These are phyloP conservation scores for Albugo candida DNA, from an alignment of 352 stramenopile species.

Conservation along the genomic window DNA sequence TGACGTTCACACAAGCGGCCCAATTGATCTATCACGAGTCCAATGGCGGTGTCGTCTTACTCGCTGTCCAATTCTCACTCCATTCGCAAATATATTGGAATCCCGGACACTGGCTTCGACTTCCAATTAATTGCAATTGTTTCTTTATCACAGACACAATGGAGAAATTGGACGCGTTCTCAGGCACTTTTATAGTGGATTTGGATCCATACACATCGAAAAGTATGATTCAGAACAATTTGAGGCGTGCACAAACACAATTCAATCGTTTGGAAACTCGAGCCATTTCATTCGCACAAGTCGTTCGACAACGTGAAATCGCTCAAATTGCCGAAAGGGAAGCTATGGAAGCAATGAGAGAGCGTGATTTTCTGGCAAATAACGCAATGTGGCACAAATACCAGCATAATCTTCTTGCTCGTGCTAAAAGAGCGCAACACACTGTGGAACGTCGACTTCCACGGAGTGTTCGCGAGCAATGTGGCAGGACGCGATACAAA, in stretches of 20 bases:
- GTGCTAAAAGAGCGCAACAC: conserved; percentile 42
- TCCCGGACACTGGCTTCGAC: conserved; percentile 33
- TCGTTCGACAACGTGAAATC: no score
- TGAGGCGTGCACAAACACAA: neutral
- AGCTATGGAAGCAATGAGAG: no score
- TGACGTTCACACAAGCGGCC: conserved; percentile 56
- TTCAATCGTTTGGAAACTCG: neutral
- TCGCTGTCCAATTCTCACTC: conserved; percentile 29
- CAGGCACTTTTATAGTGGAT: neutral
- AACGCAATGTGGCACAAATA: no score
- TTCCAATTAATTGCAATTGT: conserved; percentile 29
- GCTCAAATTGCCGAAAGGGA: no score
- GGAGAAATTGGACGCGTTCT: conserved; percentile 23
- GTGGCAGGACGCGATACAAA: conserved; percentile 18
- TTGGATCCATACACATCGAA: conserved; percentile 5
- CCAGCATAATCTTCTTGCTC: conserved; percentile 19
- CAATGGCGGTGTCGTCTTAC: conserved; percentile 46
- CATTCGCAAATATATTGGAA: conserved; percentile 55
- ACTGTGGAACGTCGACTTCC: conserved; percentile 53
- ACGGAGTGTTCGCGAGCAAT: conserved; percentile 32
- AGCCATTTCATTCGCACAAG: neutral
- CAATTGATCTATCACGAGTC: conserved; percentile 52
- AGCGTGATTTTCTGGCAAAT: no score
- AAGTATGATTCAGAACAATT: conserved; percentile 5
- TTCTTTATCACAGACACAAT: conserved; percentile 68